Evolutionary conservation across 495 filamentous ascomycete genomes (phyloP).

Genomic region (Talaromyces thailandensis): DNA sequence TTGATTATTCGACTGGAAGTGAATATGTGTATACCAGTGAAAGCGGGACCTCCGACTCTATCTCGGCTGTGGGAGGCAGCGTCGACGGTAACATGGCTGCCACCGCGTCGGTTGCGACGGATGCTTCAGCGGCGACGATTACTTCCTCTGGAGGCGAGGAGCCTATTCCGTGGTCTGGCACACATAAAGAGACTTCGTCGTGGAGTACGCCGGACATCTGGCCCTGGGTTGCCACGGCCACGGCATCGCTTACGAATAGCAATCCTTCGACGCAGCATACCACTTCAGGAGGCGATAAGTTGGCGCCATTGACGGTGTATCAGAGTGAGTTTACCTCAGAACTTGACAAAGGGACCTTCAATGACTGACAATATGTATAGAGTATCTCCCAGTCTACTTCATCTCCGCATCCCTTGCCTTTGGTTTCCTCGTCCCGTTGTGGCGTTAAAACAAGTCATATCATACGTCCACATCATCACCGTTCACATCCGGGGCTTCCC

Average conservation of each 20-base stretch:
- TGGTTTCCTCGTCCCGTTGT: slow-evolving; percentile 37
- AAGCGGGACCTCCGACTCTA: slow-evolving; percentile 70
- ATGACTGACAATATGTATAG: slow-evolving; percentile 14
- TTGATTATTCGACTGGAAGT: slow-evolving; percentile 85
- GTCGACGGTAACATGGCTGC: slow-evolving; percentile 44
- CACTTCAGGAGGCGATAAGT: slow-evolving; percentile 53
- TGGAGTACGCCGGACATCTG: slow-evolving; percentile 45
- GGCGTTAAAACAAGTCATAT: slow-evolving; percentile 21
- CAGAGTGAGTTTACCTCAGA: slow-evolving; percentile 32
- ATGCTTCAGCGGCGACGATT: slow-evolving; percentile 38
- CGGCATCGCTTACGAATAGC: slow-evolving; percentile 37
- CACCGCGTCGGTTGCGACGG: slow-evolving; percentile 16
- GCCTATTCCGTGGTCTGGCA: slow-evolving; percentile 57
- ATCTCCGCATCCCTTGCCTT: slow-evolving; percentile 33
- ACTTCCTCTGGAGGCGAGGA: slow-evolving; percentile 45
- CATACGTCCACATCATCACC: not conserved
- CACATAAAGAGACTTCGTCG: slow-evolving; percentile 44
- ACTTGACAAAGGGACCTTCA: slow-evolving; percentile 9
- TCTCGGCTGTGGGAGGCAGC: slow-evolving; percentile 64
- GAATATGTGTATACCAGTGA: slow-evolving; percentile 71
- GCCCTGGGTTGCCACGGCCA: slow-evolving; percentile 46
- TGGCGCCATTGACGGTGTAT: slow-evolving; percentile 37
- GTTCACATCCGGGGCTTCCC: not conserved
- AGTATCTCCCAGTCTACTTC: slow-evolving; percentile 42
- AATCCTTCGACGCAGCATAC: slow-evolving; percentile 69